A percentile compares a stretch with the other conserved stretches of the same genome.
Evolutionary conservation across 129 eudicot genomes (phyloP).

Genomic region (Gnaphalium uliginosum): DNA sequence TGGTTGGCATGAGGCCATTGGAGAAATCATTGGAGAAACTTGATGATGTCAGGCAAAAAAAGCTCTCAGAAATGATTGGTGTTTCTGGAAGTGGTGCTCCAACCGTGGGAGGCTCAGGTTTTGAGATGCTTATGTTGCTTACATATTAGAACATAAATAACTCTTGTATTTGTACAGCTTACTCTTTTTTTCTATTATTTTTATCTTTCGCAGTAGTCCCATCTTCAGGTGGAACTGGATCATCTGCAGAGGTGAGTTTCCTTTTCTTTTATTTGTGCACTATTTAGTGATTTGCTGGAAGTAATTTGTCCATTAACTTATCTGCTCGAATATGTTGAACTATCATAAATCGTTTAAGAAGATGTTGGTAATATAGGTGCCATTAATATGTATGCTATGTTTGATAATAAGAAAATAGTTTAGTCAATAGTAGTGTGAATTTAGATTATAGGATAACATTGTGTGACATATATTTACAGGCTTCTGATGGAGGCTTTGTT

Average conservation of each 20-base stretch:
- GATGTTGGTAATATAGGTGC: neutral
- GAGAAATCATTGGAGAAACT: constrained; percentile 96
- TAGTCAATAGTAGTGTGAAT: neutral
- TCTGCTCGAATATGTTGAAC: neutral
- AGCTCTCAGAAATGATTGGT: constrained; percentile 96
- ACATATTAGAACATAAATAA: neutral
- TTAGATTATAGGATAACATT: constrained; percentile 12
- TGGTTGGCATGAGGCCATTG: constrained; percentile 98
- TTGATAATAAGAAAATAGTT: constrained; percentile 11
- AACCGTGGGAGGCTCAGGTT: constrained; percentile 60
- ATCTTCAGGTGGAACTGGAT: constrained; percentile 56
- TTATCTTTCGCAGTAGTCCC: constrained; percentile 36
- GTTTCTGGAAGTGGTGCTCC: constrained; percentile 69
- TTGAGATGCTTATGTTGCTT: constrained; percentile 16
- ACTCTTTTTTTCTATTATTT: neutral
- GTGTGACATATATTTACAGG: constrained; percentile 39
- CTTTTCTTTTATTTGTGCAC: constrained; percentile 5
- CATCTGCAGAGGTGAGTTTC: constrained; percentile 57
- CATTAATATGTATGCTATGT: neutral
- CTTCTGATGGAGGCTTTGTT: constrained; percentile 65
- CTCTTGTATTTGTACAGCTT: constrained; percentile 3
- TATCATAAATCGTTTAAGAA: neutral
- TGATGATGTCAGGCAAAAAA: constrained; percentile 91
- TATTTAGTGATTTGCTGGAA: neutral
- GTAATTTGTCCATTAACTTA: neutral